These are phyloP conservation scores for Psilocybe mexicana DNA, from an alignment of 1,284 basidiomycete genomes.

Conservation along the genomic window DNA sequence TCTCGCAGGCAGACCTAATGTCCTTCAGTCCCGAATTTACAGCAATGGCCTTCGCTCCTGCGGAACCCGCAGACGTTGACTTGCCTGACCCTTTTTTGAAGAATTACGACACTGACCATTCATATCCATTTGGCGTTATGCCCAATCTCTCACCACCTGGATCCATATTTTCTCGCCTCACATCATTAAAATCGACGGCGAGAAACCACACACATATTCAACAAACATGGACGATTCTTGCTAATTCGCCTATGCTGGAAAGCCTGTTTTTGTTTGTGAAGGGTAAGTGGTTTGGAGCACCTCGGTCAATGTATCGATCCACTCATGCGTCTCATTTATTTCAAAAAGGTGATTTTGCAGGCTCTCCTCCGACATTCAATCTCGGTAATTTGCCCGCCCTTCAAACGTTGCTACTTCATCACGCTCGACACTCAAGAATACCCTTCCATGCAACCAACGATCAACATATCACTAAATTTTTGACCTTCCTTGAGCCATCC, in stretches of 20 bases:
- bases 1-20: background rate
- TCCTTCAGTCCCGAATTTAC: background rate
- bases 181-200: background rate
- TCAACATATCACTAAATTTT: background rate
- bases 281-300: background rate
- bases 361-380: background rate
- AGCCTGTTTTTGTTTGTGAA: background rate
- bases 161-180: background rate
- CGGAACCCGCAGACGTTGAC: background rate
- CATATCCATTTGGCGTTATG: background rate
- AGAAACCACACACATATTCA: too few species aligned
- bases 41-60: background rate
- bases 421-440: background rate
- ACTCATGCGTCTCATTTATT: too few species aligned
- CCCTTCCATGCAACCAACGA: background rate
- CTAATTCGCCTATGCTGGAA: background rate
- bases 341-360: background rate
- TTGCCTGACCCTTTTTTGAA: background rate
- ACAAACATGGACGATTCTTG: background rate
- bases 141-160: background rate
- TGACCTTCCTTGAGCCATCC: background rate
- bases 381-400: background rate
- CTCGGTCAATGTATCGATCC: too few species aligned
- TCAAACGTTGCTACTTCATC: background rate
- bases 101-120: background rate